phyloP scores from a whole-genome alignment of 2,329 filamentous ascomycete species.

The Hypoxylon sp. region DNA sequence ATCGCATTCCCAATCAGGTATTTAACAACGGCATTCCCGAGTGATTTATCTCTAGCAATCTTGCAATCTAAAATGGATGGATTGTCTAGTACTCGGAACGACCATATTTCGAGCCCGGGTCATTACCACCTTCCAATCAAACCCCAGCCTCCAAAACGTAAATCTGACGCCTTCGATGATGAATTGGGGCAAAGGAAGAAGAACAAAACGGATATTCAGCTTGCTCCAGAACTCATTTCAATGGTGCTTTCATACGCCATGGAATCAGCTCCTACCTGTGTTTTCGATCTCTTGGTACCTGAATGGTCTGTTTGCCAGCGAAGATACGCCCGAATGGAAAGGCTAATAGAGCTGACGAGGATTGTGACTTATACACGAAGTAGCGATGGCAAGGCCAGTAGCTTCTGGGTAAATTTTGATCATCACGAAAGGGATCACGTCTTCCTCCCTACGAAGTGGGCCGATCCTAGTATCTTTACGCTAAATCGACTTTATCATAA shows the following conservation, averaged over 20 bases:
- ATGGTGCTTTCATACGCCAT: slow-evolving; percentile 17
- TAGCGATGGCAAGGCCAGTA: slow-evolving; percentile 17
- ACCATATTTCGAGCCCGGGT: neutral
- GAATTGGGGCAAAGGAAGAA: neutral
- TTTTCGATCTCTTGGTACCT: slow-evolving; percentile 46
- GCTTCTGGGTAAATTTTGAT: slow-evolving; percentile 30
- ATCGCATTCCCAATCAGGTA: neutral
- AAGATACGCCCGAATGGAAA: slow-evolving; percentile 21
- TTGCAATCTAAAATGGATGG: neutral
- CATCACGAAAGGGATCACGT: slow-evolving; percentile 44
- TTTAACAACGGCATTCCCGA: neutral
- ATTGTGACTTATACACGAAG: slow-evolving; percentile 47
- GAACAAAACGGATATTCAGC: neutral
- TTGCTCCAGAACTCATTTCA: slow-evolving; percentile 28
- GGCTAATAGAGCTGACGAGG: slow-evolving; percentile 18
- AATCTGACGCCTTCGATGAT: neutral
- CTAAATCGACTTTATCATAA: slow-evolving; percentile 30
- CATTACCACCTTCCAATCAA: neutral
- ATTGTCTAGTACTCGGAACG: neutral
- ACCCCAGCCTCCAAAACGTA: neutral
- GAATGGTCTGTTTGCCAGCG: slow-evolving; percentile 46
- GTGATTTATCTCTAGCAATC: neutral
- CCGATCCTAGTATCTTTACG: slow-evolving; percentile 29
- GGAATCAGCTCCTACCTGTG: slow-evolving; percentile 37
- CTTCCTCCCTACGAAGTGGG: slow-evolving; percentile 39